Evolutionary conservation across 306 rosid species (phyloP).

Genomic region (Vigna unguiculata): DNA sequence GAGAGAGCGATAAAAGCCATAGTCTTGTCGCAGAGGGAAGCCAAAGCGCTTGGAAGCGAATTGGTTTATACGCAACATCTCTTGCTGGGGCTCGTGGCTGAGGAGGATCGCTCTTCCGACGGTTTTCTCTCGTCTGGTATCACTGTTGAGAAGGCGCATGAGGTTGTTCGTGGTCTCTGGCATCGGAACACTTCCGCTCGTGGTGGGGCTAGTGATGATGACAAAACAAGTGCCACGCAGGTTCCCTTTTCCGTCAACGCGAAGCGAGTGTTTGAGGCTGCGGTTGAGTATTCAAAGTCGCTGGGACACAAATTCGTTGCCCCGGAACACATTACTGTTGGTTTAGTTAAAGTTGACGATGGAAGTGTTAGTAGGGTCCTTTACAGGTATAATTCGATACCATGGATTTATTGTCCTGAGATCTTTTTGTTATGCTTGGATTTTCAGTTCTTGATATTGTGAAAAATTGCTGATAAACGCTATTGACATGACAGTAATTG

Average conservation of each 20-base stretch:
- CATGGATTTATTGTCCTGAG: neutral
- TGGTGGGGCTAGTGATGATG: neutral
- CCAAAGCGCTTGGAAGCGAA: slow-evolving; percentile 65
- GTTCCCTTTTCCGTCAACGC: slow-evolving; percentile 73
- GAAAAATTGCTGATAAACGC: neutral
- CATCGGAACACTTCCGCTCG: slow-evolving; percentile 29
- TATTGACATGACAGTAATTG: neutral
- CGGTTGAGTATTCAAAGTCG: slow-evolving; percentile 72
- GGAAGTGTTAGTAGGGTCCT: slow-evolving; percentile 72
- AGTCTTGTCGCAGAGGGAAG: slow-evolving; percentile 75
- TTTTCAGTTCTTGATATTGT: neutral
- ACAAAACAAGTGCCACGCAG: slow-evolving; percentile 27
- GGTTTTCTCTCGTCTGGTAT: slow-evolving; percentile 76
- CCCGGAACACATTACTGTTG: slow-evolving; percentile 81
- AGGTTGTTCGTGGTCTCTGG: slow-evolving; percentile 63
- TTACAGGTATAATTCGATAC: slow-evolving; percentile 56
- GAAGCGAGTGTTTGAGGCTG: slow-evolving; percentile 79
- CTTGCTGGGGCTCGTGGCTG: slow-evolving; percentile 82
- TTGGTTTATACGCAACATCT: slow-evolving; percentile 76
- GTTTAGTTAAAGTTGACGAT: slow-evolving; percentile 71
- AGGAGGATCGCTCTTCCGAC: slow-evolving; percentile 58
- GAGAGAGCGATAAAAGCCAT: slow-evolving; percentile 83
- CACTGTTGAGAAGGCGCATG: slow-evolving; percentile 69
- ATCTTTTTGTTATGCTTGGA: neutral
- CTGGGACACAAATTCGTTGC: slow-evolving; percentile 73